Base-by-base conservation (phyloP, 352 stramenopile species). In the Thalassiosira hispida region DNA sequence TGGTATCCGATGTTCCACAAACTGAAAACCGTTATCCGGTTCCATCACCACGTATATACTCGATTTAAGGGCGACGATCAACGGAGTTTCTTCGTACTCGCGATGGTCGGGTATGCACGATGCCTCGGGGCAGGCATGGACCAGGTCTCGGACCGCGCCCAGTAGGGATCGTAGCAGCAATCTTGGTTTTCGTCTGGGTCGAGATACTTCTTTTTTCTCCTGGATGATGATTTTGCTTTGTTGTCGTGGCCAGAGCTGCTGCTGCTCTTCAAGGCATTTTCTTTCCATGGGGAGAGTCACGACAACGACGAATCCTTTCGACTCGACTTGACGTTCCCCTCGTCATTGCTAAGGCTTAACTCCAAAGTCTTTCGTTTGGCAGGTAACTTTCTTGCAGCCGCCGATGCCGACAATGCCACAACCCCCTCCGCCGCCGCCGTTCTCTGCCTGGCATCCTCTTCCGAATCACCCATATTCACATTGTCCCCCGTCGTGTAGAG, bases 71-170 rank as follows among this genome's bases (percentile, higher is more conserved):
- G 81, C 84, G 29, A 91, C 82, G 9, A 92, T 86, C 16, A 91
- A 64, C n/a, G 87, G 87, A 29, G 87, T 87, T 65, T 92, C 87
- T 73, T 91, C 84, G 38, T 91, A 92, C 23, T 92, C 87, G 38
- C 84, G 75, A 47, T 77, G 64, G 51, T 92, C 87, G 11, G 87
- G 80, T 51, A 90, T 74, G 0, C 82, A 70, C 23, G 83, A 61
- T 12, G 84, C 81, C 61, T 92, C 82, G 3, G 87, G 76, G 60
- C 73, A 89, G 12, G 79, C 86, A 68, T 83, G 35, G 12, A 92
- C 83, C 9, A 92, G 63, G 55, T 81, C 70, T 4, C 63, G 40
- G 18, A 84, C 57, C 35, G 40, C 55, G 46, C 56, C 61, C 22
- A 84, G 53, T 12, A 81, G 40, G 72, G 67, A 63, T 75, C 56